Evolutionary conservation across 495 filamentous ascomycete species (phyloP).

Genomic region (Podospora bellae-mahoneyi): DNA sequence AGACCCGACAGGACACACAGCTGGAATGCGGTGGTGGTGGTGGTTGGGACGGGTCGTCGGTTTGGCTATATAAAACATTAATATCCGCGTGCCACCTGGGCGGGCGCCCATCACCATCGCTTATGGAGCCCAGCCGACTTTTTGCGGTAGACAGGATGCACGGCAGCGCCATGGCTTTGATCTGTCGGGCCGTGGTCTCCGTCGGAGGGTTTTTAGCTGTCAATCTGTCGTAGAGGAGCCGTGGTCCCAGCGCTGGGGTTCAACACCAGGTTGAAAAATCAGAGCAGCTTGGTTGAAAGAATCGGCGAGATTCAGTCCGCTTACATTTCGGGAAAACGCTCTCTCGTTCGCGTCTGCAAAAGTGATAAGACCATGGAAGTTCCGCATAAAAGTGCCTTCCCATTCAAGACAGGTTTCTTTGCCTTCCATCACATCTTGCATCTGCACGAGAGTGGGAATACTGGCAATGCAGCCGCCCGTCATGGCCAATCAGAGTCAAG

Average conservation of each 20-base stretch:
- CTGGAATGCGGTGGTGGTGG: neutral
- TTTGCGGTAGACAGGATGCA: neutral
- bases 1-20: neutral
- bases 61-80: conserved; percentile 1
- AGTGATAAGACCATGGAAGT: neutral
- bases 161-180: neutral
- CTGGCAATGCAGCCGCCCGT: neutral
- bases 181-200: neutral
- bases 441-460: neutral
- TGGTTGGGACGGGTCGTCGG: neutral
- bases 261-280: neutral
- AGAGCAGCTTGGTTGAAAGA: neutral
- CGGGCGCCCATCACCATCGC: neutral
- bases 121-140: neutral
- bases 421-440: neutral
- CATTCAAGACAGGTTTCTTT: neutral
- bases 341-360: neutral
- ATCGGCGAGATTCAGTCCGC: neutral
- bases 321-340: neutral
- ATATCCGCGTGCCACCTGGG: conserved; percentile 6
- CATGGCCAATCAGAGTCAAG: neutral
- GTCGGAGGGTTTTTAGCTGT: neutral
- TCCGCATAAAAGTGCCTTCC: neutral
- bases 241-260: no score
- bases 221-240: neutral